These are phyloP conservation scores for Sporothrix sp. DNA, from an alignment of 2,329 filamentous ascomycete genomes.

Conservation along the genomic window DNA sequence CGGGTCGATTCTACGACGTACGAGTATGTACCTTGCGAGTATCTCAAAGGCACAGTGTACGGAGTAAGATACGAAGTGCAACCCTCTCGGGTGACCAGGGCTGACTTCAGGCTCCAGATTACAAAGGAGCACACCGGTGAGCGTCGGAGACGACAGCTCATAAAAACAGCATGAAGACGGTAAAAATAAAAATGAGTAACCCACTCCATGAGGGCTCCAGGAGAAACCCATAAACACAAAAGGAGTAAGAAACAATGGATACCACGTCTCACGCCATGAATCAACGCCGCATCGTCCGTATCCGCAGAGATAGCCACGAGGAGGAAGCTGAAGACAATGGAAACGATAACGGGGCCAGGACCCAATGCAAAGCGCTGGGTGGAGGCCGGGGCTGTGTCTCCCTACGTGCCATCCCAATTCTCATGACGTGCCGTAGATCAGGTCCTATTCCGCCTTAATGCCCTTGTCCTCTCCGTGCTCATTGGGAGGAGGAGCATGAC, in stretches of 20 bases:
- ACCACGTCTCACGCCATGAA: neutral
- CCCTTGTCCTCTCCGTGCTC: too few relatives aligned
- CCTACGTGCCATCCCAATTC: too few relatives aligned
- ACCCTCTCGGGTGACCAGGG: neutral
- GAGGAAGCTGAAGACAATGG: neutral
- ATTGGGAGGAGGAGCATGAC: too few relatives aligned
- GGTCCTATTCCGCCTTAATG: too few relatives aligned
- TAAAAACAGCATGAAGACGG: neutral
- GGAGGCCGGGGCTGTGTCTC: too few relatives aligned
- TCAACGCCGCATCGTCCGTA: neutral
- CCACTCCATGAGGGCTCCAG: neutral
- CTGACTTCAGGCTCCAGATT: too few relatives aligned
- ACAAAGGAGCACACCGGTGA: too few relatives aligned
- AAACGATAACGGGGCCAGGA: neutral
- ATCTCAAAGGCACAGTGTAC: too few relatives aligned
- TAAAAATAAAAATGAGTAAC: neutral
- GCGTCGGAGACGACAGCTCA: slow-evolving; percentile 3
- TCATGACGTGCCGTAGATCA: too few relatives aligned
- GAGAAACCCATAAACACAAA: neutral
- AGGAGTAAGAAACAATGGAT: neutral
- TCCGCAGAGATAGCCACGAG: slow-evolving; percentile 3
- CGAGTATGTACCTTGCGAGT: too few relatives aligned
- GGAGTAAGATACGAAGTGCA: too few relatives aligned
- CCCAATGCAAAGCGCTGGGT: neutral
- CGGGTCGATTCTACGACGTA: too few relatives aligned